These are phyloP conservation scores for Lactifluus hygrophoroides DNA, from an alignment of 768 basidiomycete genomes.

Conservation along the genomic window DNA sequence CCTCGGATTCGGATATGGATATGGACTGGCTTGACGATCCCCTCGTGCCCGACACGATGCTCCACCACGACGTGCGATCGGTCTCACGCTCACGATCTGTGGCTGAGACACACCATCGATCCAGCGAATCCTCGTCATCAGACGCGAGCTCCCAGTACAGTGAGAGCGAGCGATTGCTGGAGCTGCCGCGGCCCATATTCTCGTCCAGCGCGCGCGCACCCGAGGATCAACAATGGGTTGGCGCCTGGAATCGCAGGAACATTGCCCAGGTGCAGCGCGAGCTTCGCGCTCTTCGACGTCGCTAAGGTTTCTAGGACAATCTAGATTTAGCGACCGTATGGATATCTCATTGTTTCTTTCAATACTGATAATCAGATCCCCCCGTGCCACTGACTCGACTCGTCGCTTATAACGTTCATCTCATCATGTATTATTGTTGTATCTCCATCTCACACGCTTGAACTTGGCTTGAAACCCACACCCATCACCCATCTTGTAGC, in stretches of 20 bases:
- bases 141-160: too few species aligned
- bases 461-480: too few species aligned
- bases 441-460: background rate
- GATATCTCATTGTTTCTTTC: background rate
- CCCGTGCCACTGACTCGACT: background rate
- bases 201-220: conserved; percentile 16
- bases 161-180: background rate
- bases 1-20: too few species aligned
- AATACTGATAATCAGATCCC: too few species aligned
- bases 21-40: background rate
- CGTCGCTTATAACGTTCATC: too few species aligned
- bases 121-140: too few species aligned
- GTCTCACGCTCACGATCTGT: background rate
- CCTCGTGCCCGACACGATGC: too few species aligned
- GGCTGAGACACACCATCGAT: too few species aligned
- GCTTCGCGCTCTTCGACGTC: conserved; percentile 32
- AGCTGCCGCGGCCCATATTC: conserved; percentile 4
- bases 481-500: background rate
- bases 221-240: conserved; percentile 16
- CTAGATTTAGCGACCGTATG: background rate
- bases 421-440: background rate
- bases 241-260: conserved; percentile 20
- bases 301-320: background rate
- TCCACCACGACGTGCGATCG: background rate
- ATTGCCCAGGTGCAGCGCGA: conserved; percentile 18